Base-by-base conservation (phyloP, 495 filamentous ascomycete genomes). In the Penicillium alfredii region DNA sequence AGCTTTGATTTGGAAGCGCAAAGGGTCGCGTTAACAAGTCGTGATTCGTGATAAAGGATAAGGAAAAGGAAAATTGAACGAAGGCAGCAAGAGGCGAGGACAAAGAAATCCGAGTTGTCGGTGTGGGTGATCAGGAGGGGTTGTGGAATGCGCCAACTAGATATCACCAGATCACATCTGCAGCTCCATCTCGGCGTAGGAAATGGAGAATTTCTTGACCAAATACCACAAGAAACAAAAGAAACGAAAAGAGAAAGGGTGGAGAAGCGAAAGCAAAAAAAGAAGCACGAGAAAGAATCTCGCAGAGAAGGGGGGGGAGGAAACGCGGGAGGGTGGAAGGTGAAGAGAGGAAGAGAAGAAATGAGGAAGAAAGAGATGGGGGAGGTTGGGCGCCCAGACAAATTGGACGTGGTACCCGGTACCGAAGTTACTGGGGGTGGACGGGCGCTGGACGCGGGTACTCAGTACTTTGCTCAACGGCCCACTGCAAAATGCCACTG, bases 21-120 rank as follows among this genome's bases (percentile, higher is more conserved):
- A 48, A 38, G 20, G 45, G 30, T 29, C 14, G 38, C 47, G 41
- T 51, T 35, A 43, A 47, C 45, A 49, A 38, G 41, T 68, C 58
- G 59, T 63, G 53, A 58, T 33, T 63, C 59, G 66, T 66, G 51
- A 60, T 38, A 51, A 40, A 24, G 47, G 47, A 43, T 33, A 40
- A 42, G 39, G 47, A 28, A 56, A 58, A 51, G 45, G 56, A 44
- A 59, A 58, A 55, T 49, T 25, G 40, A 58, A 50, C 51, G 50
- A 58, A 53, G 45, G 59, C 52, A 50, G 8, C 22, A 37, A 33
- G 29, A 39, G 26, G 21, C 14, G 21, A 25, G 36, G 35, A 49
- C 31, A 43, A 55, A 59, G 38, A 44, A 45, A 44, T 44, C 42
- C 40, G 20, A 36, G 33, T 27, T 38, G 33, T 47, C 30, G 37